These are phyloP conservation scores for Eucalyptus grandis DNA, from an alignment of 345 rosid genomes.

Conservation along the genomic window DNA sequence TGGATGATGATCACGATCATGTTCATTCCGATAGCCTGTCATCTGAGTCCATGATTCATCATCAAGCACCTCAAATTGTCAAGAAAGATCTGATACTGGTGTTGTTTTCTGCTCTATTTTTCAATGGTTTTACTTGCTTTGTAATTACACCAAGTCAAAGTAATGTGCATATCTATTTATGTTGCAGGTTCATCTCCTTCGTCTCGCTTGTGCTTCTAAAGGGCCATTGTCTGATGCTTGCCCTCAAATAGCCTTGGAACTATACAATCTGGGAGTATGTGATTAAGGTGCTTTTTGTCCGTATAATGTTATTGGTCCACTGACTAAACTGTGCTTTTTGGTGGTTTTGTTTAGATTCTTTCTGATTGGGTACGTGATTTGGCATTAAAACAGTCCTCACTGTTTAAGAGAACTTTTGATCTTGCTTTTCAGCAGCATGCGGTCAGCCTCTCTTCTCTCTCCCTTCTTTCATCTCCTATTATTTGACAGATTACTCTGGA, in stretches of 20 bases:
- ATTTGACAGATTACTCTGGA: background rate
- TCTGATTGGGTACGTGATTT: constrained; percentile 56
- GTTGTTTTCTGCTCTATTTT: background rate
- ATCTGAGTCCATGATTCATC: constrained; percentile 26
- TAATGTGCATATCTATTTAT: background rate
- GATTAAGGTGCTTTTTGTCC: background rate
- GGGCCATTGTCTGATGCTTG: constrained; percentile 55
- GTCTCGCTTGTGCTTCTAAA: constrained; percentile 68
- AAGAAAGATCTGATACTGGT: constrained; percentile 80
- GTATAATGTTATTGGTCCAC: background rate
- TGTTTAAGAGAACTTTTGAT: constrained; percentile 57
- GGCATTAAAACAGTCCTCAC: constrained; percentile 59
- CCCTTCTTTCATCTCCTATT: background rate
- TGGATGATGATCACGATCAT: constrained; percentile 23
- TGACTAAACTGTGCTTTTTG: constrained; percentile 4
- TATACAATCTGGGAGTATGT: constrained; percentile 78
- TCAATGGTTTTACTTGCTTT: background rate
- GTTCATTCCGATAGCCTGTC: constrained; percentile 21
- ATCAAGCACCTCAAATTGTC: constrained; percentile 29
- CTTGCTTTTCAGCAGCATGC: constrained; percentile 55
- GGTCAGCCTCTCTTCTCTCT: constrained; percentile 26
- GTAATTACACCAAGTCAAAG: background rate
- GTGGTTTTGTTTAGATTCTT: constrained; percentile 39
- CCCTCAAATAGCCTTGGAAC: constrained; percentile 62
- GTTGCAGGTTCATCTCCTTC: constrained; percentile 74